Evolutionary conservation across 495 filamentous ascomycete genomes (phyloP).

Genomic region (Podospora conica): DNA sequence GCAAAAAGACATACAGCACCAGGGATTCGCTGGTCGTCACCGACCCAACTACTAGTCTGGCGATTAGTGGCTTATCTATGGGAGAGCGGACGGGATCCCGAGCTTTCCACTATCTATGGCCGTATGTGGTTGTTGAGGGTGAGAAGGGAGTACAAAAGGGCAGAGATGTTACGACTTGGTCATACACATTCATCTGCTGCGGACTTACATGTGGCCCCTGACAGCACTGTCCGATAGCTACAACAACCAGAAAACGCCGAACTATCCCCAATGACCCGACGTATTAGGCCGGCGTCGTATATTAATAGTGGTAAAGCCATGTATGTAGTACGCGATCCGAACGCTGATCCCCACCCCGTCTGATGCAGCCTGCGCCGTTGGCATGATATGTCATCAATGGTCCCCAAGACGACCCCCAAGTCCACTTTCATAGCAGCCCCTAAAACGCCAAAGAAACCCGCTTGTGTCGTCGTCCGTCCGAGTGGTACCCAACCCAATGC

Average conservation of each 20-base stretch:
- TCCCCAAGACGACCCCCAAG: not conserved
- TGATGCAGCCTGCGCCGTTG: conserved; percentile 23
- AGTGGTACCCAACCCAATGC: conserved; percentile 29
- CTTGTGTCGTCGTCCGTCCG: conserved; percentile 7
- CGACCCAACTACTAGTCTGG: too few relatives aligned
- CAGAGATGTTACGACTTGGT: too few relatives aligned
- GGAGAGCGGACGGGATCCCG: too few relatives aligned
- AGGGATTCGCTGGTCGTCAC: too few relatives aligned
- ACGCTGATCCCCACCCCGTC: conserved; percentile 12
- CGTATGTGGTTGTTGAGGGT: too few relatives aligned
- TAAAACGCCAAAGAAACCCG: conserved; percentile 16
- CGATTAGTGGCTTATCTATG: too few relatives aligned
- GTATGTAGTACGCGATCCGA: conserved; percentile 19
- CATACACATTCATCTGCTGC: too few relatives aligned
- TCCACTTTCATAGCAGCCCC: conserved; percentile 1
- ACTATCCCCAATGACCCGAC: not conserved
- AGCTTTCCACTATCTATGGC: too few relatives aligned
- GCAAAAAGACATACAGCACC: too few relatives aligned
- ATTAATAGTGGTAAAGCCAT: conserved; percentile 26
- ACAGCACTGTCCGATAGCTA: too few relatives aligned
- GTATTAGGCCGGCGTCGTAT: conserved; percentile 3
- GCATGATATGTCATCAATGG: conserved; percentile 22
- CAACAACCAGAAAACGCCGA: not conserved
- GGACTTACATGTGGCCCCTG: too few relatives aligned
- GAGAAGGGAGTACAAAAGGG: too few relatives aligned